phyloP scores from a whole-genome alignment of 306 rosid species.

The Trifolium repens region DNA sequence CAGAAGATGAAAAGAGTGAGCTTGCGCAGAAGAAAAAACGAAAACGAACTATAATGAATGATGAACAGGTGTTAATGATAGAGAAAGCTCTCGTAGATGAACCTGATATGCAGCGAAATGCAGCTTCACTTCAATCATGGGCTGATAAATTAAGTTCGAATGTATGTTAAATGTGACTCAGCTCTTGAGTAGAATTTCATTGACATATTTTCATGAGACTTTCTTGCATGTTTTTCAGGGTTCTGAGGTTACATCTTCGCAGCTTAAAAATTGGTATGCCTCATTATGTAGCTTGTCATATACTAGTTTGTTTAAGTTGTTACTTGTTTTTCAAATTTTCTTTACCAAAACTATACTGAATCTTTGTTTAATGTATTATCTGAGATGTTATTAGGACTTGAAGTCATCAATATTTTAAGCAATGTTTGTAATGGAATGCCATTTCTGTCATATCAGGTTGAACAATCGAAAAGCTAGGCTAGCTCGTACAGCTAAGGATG shows the following conservation, averaged over 20 bases:
- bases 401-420: slow-evolving; percentile 28
- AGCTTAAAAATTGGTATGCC: slow-evolving; percentile 87
- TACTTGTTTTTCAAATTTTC: slow-evolving; percentile 33
- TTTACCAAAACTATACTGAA: slow-evolving; percentile 11
- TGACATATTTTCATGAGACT: slow-evolving; percentile 38
- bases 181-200: slow-evolving; percentile 24
- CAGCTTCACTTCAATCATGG: slow-evolving; percentile 74
- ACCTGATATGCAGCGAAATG: slow-evolving; percentile 95
- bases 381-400: slow-evolving; percentile 26
- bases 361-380: slow-evolving; percentile 24
- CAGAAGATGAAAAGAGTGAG: slow-evolving; percentile 74
- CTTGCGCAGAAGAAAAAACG: slow-evolving; percentile 75
- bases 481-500: slow-evolving; percentile 80
- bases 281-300: not conserved
- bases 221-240: slow-evolving; percentile 73
- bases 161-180: slow-evolving; percentile 59
- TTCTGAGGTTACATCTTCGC: slow-evolving; percentile 82
- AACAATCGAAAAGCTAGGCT: slow-evolving; percentile 94
- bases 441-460: slow-evolving; percentile 62
- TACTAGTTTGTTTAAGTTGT: slow-evolving; percentile 12
- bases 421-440: slow-evolving; percentile 12
- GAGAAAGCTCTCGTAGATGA: slow-evolving; percentile 82
- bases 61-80: slow-evolving; percentile 62
- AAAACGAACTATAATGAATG: slow-evolving; percentile 93
- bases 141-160: slow-evolving; percentile 76